Conservation (phyloP, 306 rosid genomes). For the Quercus bicolor region DNA sequence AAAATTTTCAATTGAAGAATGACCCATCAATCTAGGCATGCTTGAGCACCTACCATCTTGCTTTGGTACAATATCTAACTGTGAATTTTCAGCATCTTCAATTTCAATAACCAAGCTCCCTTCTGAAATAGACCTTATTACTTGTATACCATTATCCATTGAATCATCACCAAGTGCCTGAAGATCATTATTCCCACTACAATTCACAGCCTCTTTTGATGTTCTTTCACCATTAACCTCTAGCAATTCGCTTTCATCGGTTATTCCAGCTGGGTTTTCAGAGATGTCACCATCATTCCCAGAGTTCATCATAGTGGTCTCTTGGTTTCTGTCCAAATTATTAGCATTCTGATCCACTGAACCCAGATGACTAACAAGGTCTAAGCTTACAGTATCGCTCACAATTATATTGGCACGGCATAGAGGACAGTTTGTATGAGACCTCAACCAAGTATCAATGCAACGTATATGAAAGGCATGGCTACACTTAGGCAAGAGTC, state of each 20-base stretch:
- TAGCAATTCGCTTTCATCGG: constrained; percentile 31
- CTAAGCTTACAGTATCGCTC: constrained; percentile 12
- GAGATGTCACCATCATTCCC: constrained; percentile 14
- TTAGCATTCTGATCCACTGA: constrained; percentile 26
- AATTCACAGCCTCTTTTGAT: constrained; percentile 23
- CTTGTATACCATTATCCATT: neutral
- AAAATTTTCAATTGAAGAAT: constrained; percentile 36
- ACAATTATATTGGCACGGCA: constrained; percentile 53
- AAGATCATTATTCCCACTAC: neutral
- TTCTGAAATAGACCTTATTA: constrained; percentile 24
- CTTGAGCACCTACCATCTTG: constrained; percentile 13
- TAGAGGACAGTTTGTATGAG: constrained; percentile 71
- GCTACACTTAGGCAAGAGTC: constrained; percentile 67
- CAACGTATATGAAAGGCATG: constrained; percentile 67
- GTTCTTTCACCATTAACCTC: constrained; percentile 19
- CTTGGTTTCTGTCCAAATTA: constrained; percentile 21
- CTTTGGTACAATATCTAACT: constrained; percentile 5
- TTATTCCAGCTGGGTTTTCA: constrained; percentile 26
- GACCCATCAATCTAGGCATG: constrained; percentile 17
- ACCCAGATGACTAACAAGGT: constrained; percentile 2
- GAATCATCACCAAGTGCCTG: neutral
- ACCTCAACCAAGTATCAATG: constrained; percentile 70
- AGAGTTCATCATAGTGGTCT: constrained; percentile 30
- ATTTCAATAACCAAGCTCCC: neutral
- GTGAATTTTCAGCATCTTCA: constrained; percentile 2